phyloP scores from a whole-genome alignment of 768 basidiomycete genomes.

The Leccinum variicolor region DNA sequence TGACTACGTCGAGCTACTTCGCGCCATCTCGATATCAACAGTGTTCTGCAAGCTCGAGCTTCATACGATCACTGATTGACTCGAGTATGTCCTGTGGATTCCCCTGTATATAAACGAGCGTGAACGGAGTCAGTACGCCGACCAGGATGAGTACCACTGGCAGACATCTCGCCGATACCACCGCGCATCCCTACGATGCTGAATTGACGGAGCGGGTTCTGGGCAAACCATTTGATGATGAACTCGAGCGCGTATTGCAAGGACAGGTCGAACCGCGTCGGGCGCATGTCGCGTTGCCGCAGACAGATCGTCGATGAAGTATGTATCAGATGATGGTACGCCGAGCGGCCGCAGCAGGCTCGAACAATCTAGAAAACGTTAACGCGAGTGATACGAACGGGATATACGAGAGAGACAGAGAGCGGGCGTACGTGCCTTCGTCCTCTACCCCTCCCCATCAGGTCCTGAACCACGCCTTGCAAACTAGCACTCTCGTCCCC shows the following conservation, averaged over 20 bases:
- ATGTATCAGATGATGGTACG: constrained; percentile 86
- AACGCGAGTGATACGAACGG: not conserved
- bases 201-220: constrained; percentile 96
- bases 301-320: constrained; percentile 92
- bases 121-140: not conserved
- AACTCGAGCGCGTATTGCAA: constrained; percentile 91
- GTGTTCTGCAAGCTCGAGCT: constrained; percentile 94
- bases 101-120: constrained; percentile 39
- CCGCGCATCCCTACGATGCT: constrained; percentile 91
- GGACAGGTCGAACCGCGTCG: constrained; percentile 88
- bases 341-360: constrained; percentile 83
- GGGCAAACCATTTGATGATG: constrained; percentile 96
- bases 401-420: not conserved
- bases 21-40: constrained; percentile 97
- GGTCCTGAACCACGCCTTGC: constrained; percentile 84
- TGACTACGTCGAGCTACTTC: constrained; percentile 19
- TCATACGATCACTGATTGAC: constrained; percentile 78
- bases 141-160: constrained; percentile 41
- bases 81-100: constrained; percentile 96
- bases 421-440: constrained; percentile 55
- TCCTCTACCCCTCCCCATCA: constrained; percentile 81
- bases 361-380: constrained; percentile 54
- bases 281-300: constrained; percentile 91
- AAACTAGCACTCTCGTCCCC: constrained; percentile 93
- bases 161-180: constrained; percentile 93